A percentile compares a stretch with the other conserved stretches of the same genome.
Evolutionary conservation across 768 basidiomycete genomes (phyloP).

Genomic region (Lentinula sp.): DNA sequence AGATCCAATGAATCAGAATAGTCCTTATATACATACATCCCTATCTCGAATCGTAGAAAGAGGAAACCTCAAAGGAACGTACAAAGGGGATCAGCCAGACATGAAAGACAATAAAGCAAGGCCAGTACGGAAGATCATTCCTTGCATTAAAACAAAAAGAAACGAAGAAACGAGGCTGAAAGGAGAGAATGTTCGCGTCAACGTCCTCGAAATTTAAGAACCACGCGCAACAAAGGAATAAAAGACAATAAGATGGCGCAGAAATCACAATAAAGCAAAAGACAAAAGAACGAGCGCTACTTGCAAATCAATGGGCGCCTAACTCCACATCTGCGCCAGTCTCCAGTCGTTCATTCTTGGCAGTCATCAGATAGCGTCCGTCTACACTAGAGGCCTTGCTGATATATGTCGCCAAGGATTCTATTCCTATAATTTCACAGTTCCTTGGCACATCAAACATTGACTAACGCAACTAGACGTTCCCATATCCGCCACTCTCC

Average conservation of each 20-base stretch:
- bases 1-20: background rate
- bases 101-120: background rate
- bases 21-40: background rate
- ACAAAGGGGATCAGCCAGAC: background rate
- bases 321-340: no score
- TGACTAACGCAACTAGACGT: conserved; percentile 23
- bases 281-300: background rate
- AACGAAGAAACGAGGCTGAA: background rate
- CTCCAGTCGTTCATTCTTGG: no score
- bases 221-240: background rate
- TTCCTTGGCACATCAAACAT: background rate
- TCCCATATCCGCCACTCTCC: conserved; percentile 45
- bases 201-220: no score
- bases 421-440: background rate
- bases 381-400: background rate
- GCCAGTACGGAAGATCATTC: background rate
- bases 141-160: background rate
- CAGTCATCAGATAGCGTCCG: no score
- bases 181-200: background rate
- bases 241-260: background rate
- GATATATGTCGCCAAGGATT: background rate
- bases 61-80: background rate
- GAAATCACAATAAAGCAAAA: background rate
- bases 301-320: background rate
- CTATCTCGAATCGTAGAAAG: background rate